These are phyloP conservation scores for Phytopythium mirpurense DNA, from an alignment of 352 stramenopile genomes.

Conservation along the genomic window DNA sequence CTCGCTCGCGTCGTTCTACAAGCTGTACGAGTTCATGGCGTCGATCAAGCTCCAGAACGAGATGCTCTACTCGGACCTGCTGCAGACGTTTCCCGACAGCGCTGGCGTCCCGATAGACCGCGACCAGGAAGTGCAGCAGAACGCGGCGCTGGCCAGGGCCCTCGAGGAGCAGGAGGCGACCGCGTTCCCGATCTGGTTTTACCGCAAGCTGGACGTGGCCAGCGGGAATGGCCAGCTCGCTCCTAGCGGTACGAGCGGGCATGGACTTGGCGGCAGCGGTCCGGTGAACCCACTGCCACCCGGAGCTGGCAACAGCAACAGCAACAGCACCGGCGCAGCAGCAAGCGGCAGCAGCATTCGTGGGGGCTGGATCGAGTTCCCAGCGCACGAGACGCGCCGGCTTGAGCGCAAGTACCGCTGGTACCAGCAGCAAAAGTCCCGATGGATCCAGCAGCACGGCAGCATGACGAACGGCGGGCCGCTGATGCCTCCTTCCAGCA, in stretches of 20 bases:
- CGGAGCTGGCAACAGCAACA: background rate
- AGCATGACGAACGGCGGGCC: constrained; percentile 17
- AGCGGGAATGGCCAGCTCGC: constrained; percentile 28
- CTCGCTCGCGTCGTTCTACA: constrained; percentile 69
- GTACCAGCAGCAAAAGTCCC: constrained; percentile 51
- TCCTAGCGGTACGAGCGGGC: constrained; percentile 25
- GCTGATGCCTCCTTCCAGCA: constrained; percentile 25
- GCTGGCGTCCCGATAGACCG: constrained; percentile 41
- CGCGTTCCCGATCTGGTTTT: constrained; percentile 81
- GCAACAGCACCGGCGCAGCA: background rate
- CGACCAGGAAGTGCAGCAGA: constrained; percentile 28
- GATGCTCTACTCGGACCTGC: constrained; percentile 70
- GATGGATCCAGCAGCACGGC: constrained; percentile 9
- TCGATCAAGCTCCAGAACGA: constrained; percentile 83
- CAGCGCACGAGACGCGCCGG: constrained; percentile 60
- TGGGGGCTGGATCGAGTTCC: constrained; percentile 70
- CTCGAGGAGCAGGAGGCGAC: constrained; percentile 47
- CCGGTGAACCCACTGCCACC: constrained; percentile 1
- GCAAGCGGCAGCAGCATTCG: constrained; percentile 18
- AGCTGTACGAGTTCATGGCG: constrained; percentile 80
- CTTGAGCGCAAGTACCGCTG: constrained; percentile 63
- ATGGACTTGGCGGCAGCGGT: constrained; percentile 6
- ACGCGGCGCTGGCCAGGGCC: constrained; percentile 32
- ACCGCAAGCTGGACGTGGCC: constrained; percentile 49
- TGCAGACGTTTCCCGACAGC: constrained; percentile 42